These are phyloP conservation scores for Auricularia sp. DNA, from an alignment of 768 basidiomycete species.

Conservation along the genomic window DNA sequence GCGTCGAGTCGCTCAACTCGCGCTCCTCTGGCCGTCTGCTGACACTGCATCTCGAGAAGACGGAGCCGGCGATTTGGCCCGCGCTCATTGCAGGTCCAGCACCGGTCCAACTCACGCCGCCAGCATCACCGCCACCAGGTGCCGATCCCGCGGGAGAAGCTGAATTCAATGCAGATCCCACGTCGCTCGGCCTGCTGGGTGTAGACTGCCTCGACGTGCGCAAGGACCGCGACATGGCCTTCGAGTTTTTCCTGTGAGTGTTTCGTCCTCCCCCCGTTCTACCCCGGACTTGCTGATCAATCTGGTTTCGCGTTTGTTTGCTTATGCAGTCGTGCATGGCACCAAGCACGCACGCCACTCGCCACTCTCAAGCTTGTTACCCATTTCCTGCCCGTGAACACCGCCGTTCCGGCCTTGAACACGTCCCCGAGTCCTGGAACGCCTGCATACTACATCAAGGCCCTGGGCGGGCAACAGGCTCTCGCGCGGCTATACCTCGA, in stretches of 20 bases:
- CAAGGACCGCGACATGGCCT: slow-evolving; percentile 65
- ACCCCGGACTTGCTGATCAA: neutral
- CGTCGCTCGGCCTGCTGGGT: slow-evolving; percentile 62
- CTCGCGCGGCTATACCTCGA: slow-evolving; percentile 70
- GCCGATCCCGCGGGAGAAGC: slow-evolving; percentile 42
- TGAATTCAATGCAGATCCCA: slow-evolving; percentile 79
- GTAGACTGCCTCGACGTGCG: slow-evolving; percentile 67
- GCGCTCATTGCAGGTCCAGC: slow-evolving; percentile 69
- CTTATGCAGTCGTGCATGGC: slow-evolving; percentile 63
- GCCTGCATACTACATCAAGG: slow-evolving; percentile 49
- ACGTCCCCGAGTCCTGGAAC: slow-evolving; percentile 42
- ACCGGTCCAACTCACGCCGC: slow-evolving; percentile 49
- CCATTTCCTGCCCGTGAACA: slow-evolving; percentile 56
- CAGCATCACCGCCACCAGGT: slow-evolving; percentile 39
- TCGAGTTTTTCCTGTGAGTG: slow-evolving; percentile 70
- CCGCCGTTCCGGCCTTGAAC: slow-evolving; percentile 15
- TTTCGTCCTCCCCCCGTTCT: neutral
- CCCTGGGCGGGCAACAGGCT: slow-evolving; percentile 55
- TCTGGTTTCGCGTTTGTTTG: neutral
- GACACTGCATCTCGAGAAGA: slow-evolving; percentile 74
- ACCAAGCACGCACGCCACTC: slow-evolving; percentile 62
- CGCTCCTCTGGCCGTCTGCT: slow-evolving; percentile 41
- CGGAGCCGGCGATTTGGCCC: slow-evolving; percentile 73
- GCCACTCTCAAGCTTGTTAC: slow-evolving; percentile 70
- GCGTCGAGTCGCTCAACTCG: slow-evolving; percentile 59